phyloP scores from a whole-genome alignment of 1,139 yeast species.

The Pichia sp. region DNA sequence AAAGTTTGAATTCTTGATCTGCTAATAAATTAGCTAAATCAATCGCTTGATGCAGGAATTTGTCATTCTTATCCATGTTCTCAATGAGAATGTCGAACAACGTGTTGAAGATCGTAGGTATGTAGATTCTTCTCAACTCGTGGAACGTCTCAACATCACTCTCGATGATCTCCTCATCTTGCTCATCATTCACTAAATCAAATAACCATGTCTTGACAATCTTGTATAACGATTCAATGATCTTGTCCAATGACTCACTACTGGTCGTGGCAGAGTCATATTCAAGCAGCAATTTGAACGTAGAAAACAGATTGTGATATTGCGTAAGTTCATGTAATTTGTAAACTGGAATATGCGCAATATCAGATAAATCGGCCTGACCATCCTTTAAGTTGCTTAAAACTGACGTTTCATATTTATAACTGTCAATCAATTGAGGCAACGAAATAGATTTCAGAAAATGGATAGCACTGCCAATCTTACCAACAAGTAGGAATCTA shows the following conservation, averaged over 20 bases:
- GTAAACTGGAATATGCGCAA: conserved; percentile 15
- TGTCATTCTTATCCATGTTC: conserved; percentile 31
- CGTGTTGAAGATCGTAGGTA: conserved; percentile 72
- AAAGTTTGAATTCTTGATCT: conserved; percentile 46
- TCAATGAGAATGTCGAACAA: conserved; percentile 41
- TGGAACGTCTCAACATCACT: conserved; percentile 31
- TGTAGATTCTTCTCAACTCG: conserved; percentile 61
- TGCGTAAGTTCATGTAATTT: conserved; percentile 26
- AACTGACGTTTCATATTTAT: conserved; percentile 38
- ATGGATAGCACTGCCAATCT: conserved; percentile 57
- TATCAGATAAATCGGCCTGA: conserved; percentile 11
- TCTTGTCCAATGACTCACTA: background rate
- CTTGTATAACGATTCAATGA: conserved; percentile 19
- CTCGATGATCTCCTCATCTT: conserved; percentile 16
- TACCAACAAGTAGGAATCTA: conserved; percentile 66
- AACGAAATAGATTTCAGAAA: conserved; percentile 54
- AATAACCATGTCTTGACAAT: conserved; percentile 25
- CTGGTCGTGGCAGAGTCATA: background rate
- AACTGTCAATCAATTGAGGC: conserved; percentile 52
- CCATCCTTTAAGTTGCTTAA: conserved; percentile 23
- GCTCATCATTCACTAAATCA: conserved; percentile 21
- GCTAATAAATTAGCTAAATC: conserved; percentile 56
- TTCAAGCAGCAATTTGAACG: conserved; percentile 19
- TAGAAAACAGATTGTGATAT: conserved; percentile 25
- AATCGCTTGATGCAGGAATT: conserved; percentile 48